Percentiles rank a stretch among this genome's conserved stretches.
Evolutionary conservation across 352 stramenopile species (phyloP).

Genomic region (Phytophthora quininea): DNA sequence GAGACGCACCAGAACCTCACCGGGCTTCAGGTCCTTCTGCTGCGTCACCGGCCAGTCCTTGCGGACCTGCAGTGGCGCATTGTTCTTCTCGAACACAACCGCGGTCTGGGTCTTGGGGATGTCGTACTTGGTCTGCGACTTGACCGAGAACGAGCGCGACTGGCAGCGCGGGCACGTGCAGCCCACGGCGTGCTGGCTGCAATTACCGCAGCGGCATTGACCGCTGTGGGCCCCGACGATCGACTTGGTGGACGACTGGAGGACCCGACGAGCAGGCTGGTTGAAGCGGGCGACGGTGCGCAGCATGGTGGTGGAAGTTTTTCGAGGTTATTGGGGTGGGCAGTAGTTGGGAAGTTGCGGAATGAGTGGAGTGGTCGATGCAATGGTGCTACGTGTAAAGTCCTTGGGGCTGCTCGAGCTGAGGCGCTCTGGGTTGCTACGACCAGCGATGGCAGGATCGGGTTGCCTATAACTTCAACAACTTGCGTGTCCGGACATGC

Average conservation of each 20-base stretch:
- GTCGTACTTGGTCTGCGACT: slow-evolving; percentile 53
- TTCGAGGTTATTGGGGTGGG: neutral
- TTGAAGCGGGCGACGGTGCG: slow-evolving; percentile 39
- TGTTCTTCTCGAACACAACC: slow-evolving; percentile 55
- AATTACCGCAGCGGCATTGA: slow-evolving; percentile 42
- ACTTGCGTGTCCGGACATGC: neutral
- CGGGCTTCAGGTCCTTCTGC: slow-evolving; percentile 44
- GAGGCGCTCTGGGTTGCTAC: neutral
- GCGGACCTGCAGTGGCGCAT: slow-evolving; percentile 47
- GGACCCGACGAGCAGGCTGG: slow-evolving; percentile 29
- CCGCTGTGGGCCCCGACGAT: slow-evolving; percentile 25
- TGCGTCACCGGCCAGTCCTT: slow-evolving; percentile 57
- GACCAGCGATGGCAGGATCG: neutral
- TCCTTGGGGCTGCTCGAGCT: neutral
- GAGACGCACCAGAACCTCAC: slow-evolving; percentile 54
- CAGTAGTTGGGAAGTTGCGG: slow-evolving; percentile 1
- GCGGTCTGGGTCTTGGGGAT: slow-evolving; percentile 65
- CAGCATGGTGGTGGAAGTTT: slow-evolving; percentile 21
- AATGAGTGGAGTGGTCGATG: neutral
- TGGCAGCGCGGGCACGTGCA: slow-evolving; percentile 32
- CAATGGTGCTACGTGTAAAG: neutral
- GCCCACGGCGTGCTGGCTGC: slow-evolving; percentile 29
- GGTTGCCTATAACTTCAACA: neutral
- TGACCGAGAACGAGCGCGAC: slow-evolving; percentile 44
- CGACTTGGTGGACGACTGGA: slow-evolving; percentile 20